phyloP scores from a whole-genome alignment of 2,329 filamentous ascomycete genomes.

The Sporothrix humicola region DNA sequence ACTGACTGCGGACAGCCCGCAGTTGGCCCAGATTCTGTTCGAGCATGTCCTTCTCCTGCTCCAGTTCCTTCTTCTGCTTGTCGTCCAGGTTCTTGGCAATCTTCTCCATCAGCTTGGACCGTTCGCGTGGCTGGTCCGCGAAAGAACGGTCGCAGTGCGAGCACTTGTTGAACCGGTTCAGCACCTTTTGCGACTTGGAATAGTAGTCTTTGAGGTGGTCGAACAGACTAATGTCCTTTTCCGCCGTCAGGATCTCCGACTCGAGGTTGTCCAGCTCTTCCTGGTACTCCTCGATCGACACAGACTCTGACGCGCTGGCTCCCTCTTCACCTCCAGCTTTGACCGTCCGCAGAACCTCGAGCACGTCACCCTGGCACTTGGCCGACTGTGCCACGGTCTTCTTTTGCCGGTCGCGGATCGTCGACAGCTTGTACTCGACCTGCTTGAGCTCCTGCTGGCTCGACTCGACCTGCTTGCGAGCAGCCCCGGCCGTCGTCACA shows the following conservation, averaged over 20 bases:
- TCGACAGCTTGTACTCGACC: constrained; percentile 73
- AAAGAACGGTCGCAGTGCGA: constrained; percentile 77
- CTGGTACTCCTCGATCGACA: constrained; percentile 60
- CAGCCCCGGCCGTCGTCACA: constrained; percentile 63
- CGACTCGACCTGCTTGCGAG: constrained; percentile 72
- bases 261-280: constrained; percentile 57
- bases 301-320: constrained; percentile 35
- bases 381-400: constrained; percentile 68
- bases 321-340: constrained; percentile 46
- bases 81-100: constrained; percentile 69
- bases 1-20: constrained; percentile 67
- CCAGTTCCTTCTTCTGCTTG: constrained; percentile 62
- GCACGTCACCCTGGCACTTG: constrained; percentile 63
- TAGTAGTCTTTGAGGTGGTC: constrained; percentile 75
- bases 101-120: constrained; percentile 68
- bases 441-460: constrained; percentile 76
- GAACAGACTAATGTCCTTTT: constrained; percentile 71
- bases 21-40: constrained; percentile 63
- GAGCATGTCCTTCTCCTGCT: constrained; percentile 63
- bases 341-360: constrained; percentile 54
- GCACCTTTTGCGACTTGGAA: constrained; percentile 66
- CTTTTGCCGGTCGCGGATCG: constrained; percentile 65
- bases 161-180: constrained; percentile 74
- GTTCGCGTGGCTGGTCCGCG: constrained; percentile 61
- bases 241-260: constrained; percentile 63